Evolutionary conservation across 139 green algal species (phyloP).

Genomic region (Axilococcus clingmanii): DNA sequence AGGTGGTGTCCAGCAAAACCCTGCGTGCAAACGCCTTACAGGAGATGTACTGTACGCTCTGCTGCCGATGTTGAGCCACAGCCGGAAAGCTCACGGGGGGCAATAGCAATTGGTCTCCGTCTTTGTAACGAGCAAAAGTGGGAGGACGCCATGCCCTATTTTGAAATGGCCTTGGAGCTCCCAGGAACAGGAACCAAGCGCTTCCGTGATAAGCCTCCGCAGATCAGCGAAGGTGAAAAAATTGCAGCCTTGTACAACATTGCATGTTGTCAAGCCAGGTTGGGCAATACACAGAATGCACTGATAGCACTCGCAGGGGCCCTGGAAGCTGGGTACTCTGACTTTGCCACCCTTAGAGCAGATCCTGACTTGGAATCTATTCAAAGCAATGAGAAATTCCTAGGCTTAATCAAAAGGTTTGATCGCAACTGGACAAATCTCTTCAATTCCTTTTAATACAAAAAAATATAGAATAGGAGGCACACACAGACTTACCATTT

Average conservation of each 20-base stretch:
- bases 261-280: conserved; percentile 58
- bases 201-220: conserved; percentile 69
- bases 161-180: conserved; percentile 57
- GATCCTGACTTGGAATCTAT: conserved; percentile 65
- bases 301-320: conserved; percentile 54
- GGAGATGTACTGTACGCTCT: too few species aligned
- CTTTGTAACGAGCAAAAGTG: conserved; percentile 16
- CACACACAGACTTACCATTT: conserved; percentile 15
- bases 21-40: too few species aligned
- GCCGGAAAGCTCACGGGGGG: conserved; percentile 13
- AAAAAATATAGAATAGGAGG: background rate
- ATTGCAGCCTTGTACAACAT: conserved; percentile 74
- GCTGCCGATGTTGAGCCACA: background rate
- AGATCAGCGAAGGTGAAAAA: conserved; percentile 57
- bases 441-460: background rate
- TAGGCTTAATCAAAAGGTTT: conserved; percentile 37
- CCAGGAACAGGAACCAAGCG: conserved; percentile 68
- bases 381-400: conserved; percentile 48
- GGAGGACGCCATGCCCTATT: conserved; percentile 51
- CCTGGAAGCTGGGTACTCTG: conserved; percentile 51
- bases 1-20: too few species aligned
- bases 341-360: conserved; percentile 48
- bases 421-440: conserved; percentile 3
- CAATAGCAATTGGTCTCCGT: conserved; percentile 34
- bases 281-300: conserved; percentile 30